phyloP scores from a whole-genome alignment of 768 basidiomycete species.

The Kwoniella europaea region DNA sequence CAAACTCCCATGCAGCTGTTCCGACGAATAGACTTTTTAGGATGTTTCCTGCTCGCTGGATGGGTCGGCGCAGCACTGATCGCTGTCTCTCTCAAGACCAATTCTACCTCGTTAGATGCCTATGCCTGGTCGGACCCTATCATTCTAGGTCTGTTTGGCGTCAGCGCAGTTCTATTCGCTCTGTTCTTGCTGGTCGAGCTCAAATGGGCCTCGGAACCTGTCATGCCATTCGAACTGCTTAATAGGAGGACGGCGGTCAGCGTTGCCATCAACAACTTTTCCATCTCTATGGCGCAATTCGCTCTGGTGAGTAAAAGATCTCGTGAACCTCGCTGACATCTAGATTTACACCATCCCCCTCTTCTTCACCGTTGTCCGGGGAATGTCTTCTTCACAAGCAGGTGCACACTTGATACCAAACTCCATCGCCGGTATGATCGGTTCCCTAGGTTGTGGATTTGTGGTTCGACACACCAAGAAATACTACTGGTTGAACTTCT shows the following conservation, averaged over 20 bases:
- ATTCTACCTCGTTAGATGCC: conserved; percentile 66
- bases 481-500: conserved; percentile 72
- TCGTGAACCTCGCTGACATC: not conserved
- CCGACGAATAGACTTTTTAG: conserved; percentile 51
- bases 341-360: conserved; percentile 82
- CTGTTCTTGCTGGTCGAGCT: conserved; percentile 81
- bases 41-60: conserved; percentile 51
- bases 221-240: conserved; percentile 84
- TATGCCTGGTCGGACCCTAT: conserved; percentile 74
- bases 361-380: conserved; percentile 85
- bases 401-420: conserved; percentile 87
- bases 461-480: conserved; percentile 71
- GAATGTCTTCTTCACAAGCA: conserved; percentile 72
- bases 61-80: conserved; percentile 51
- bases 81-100: conserved; percentile 54
- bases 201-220: conserved; percentile 76
- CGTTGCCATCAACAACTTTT: conserved; percentile 78
- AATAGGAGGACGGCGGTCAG: conserved; percentile 78
- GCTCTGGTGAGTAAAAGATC: conserved; percentile 22
- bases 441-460: conserved; percentile 91
- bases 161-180: conserved; percentile 65
- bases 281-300: conserved; percentile 53
- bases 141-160: conserved; percentile 68
- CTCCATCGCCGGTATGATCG: conserved; percentile 77
- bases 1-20: conserved; percentile 26